A percentile compares a stretch with the other conserved stretches of the same genome.
Conservation (phyloP, 768 basidiomycete genomes). For the Ramaria rubella region DNA sequence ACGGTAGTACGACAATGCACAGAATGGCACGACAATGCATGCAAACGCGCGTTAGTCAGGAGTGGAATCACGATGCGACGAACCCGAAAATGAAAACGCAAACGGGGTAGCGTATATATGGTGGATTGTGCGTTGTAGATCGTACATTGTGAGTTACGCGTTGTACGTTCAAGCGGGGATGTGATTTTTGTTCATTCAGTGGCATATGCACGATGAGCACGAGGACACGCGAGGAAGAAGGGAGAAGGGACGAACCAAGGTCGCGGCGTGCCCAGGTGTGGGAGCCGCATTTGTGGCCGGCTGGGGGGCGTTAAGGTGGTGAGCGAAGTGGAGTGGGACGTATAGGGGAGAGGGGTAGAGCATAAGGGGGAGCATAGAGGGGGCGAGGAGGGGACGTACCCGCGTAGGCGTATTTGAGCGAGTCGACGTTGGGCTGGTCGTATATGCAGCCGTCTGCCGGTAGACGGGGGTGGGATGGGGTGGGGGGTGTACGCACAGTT, state of each 20-base stretch:
- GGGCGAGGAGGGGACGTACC: neutral
- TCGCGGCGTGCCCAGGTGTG: slow-evolving; percentile 39
- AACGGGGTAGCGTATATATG: no score
- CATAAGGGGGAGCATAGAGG: neutral
- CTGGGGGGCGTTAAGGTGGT: neutral
- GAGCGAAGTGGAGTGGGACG: neutral
- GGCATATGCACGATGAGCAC: no score
- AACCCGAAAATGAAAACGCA: no score
- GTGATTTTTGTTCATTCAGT: no score
- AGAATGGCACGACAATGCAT: no score
- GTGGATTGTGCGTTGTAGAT: neutral
- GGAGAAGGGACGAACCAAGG: neutral
- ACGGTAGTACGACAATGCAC: no score
- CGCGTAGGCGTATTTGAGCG: slow-evolving; percentile 1
- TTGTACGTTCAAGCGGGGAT: no score
- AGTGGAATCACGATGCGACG: no score
- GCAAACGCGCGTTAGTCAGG: no score
- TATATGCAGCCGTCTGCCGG: slow-evolving; percentile 4
- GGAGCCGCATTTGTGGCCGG: slow-evolving; percentile 39
- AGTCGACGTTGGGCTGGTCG: neutral
- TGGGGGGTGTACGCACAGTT: neutral
- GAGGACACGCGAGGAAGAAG: no score
- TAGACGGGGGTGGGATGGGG: neutral
- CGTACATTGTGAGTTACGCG: neutral
- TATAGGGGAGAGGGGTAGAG: no score